A percentile compares a stretch with the other conserved stretches of the same genome.
These are phyloP conservation scores for Alternaria postmessia DNA, from an alignment of 2,329 filamentous ascomycete genomes.

Conservation along the genomic window DNA sequence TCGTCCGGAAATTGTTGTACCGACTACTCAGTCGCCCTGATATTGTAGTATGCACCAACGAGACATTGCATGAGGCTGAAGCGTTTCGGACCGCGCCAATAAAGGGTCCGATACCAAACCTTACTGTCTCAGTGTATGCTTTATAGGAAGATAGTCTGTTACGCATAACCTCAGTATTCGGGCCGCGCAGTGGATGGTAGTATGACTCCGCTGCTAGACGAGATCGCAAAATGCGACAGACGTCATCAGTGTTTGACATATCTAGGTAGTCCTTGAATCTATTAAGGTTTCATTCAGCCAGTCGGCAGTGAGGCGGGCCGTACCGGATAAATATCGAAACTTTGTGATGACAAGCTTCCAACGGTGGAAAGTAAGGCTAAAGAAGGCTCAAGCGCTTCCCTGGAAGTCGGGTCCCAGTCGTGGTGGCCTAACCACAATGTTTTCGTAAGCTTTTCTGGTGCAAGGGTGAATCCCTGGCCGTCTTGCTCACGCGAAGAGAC, in stretches of 20 bases:
- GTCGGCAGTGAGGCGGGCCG: background rate
- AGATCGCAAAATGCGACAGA: background rate
- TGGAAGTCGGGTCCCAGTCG: background rate
- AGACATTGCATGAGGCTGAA: background rate
- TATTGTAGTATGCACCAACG: background rate
- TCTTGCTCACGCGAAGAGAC: background rate
- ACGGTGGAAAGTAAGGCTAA: background rate
- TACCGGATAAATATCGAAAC: background rate
- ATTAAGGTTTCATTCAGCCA: background rate
- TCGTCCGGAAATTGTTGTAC: background rate
- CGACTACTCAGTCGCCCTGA: background rate
- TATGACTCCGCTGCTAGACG: background rate
- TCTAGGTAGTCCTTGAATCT: background rate
- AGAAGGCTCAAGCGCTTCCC: background rate
- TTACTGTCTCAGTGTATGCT: background rate
- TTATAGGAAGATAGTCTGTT: background rate
- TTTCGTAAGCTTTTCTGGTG: background rate
- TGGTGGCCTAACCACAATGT: background rate
- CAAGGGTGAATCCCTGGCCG: background rate
- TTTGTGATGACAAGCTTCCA: constrained; percentile 1
- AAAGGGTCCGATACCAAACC: background rate
- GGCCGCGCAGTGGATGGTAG: background rate
- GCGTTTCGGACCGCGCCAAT: background rate
- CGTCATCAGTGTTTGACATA: background rate
- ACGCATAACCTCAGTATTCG: background rate